Percentiles rank a stretch among this genome's conserved stretches.
phyloP scores from a whole-genome alignment of 1,284 basidiomycete species.

The Leucoagaricus sp. region DNA sequence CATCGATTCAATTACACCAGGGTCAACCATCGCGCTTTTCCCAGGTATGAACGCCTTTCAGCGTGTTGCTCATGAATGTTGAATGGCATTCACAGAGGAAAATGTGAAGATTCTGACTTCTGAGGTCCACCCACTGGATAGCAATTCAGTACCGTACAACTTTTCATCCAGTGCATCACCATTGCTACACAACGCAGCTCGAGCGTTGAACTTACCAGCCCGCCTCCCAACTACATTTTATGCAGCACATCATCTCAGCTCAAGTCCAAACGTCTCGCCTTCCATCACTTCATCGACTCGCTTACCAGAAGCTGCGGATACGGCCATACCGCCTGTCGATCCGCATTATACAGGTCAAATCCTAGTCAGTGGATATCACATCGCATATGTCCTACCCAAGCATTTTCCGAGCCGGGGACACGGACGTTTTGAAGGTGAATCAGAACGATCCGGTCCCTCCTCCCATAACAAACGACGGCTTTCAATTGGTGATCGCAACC shows the following conservation, averaged over 20 bases:
- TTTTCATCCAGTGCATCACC: constrained; percentile 67
- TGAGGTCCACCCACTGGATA: constrained; percentile 74
- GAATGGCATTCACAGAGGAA: constrained; percentile 58
- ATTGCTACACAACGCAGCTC: constrained; percentile 65
- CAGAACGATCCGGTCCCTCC: constrained; percentile 30
- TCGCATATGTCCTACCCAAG: constrained; percentile 76
- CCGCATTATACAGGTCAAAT: constrained; percentile 72
- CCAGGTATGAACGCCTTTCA: constrained; percentile 48
- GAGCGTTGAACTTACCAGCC: constrained; percentile 64
- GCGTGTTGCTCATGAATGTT: constrained; percentile 1
- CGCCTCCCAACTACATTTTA: constrained; percentile 61
- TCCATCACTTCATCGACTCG: constrained; percentile 40
- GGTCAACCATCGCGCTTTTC: constrained; percentile 69
- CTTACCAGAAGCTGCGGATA: constrained; percentile 30
- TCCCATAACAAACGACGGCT: constrained; percentile 44
- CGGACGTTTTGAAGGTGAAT: constrained; percentile 16
- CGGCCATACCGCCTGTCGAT: constrained; percentile 48
- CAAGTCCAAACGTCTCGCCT: constrained; percentile 26
- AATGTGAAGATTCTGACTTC: constrained; percentile 72
- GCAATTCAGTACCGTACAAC: constrained; percentile 67
- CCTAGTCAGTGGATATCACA: constrained; percentile 71
- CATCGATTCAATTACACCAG: constrained; percentile 60
- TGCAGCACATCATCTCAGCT: constrained; percentile 49
- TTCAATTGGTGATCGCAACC: constrained; percentile 59
- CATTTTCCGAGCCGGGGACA: constrained; percentile 46